These are phyloP conservation scores for Eutrema salsugineum DNA, from an alignment of 441 rosid genomes.

Conservation along the genomic window DNA sequence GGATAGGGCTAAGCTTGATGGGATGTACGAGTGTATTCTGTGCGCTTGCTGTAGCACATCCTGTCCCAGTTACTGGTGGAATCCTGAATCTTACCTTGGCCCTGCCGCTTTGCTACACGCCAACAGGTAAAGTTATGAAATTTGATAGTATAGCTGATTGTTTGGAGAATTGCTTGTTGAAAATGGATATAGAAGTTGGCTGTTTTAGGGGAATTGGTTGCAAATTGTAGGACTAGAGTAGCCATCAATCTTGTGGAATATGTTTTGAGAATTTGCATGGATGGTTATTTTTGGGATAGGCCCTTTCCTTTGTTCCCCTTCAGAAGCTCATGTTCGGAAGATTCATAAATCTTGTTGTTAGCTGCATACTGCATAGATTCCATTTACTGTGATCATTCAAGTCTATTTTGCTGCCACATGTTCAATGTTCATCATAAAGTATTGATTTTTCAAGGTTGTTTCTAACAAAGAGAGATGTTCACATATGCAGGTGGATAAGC, in stretches of 20 bases:
- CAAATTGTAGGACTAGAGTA: background rate
- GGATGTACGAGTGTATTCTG: conserved; percentile 94
- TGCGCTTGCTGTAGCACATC: conserved; percentile 95
- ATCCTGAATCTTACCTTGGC: conserved; percentile 85
- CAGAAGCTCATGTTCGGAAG: background rate
- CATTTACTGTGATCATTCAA: background rate
- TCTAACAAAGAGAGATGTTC: background rate
- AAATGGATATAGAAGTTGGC: background rate
- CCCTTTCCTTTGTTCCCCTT: no score
- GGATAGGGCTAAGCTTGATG: conserved; percentile 84
- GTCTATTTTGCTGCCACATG: background rate
- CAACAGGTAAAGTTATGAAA: conserved; percentile 46
- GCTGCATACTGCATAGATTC: background rate
- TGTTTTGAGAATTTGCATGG: background rate
- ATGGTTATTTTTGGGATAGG: background rate
- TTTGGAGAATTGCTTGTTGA: background rate
- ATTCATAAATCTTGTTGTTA: background rate
- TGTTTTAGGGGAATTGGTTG: background rate
- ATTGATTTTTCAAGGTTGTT: background rate
- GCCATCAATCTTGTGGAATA: background rate
- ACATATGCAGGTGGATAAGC: conserved; percentile 74
- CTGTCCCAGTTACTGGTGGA: conserved; percentile 99
- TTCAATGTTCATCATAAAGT: background rate
- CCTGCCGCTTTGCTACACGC: conserved; percentile 96
- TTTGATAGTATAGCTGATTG: background rate